Percentiles rank a stretch among this genome's conserved stretches.
Conservation (phyloP, 1,284 basidiomycete genomes). For the Trametes hirsuta region DNA sequence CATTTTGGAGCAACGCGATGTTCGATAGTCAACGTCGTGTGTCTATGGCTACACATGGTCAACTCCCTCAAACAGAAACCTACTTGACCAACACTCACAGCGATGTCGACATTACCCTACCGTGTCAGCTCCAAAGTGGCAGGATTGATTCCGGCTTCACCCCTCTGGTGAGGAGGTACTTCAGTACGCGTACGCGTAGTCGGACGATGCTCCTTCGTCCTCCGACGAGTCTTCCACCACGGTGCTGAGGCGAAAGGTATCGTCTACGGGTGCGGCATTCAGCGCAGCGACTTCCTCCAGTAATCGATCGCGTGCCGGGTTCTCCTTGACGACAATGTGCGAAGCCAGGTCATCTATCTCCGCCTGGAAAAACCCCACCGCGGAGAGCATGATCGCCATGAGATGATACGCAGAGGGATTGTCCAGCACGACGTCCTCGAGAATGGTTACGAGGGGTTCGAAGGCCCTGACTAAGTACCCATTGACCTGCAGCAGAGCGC, state of each 20-base stretch:
- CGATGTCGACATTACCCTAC: no score
- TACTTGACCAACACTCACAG: no score
- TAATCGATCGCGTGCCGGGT: slow-evolving; percentile 19
- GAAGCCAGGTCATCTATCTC: slow-evolving; percentile 24
- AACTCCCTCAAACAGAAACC: no score
- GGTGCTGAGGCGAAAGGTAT: neutral
- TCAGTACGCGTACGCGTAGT: slow-evolving; percentile 18
- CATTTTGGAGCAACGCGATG: no score
- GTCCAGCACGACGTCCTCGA: slow-evolving; percentile 32
- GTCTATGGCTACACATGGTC: no score
- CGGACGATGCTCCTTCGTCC: slow-evolving; percentile 10
- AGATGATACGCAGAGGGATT: slow-evolving; percentile 27
- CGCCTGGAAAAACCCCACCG: slow-evolving; percentile 12
- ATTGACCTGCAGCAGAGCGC: neutral
- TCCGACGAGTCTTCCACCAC: slow-evolving; percentile 12
- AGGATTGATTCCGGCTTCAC: no score
- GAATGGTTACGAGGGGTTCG: slow-evolving; percentile 16
- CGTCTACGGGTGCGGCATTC: neutral
- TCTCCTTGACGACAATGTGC: slow-evolving; percentile 15
- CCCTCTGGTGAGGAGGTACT: no score
- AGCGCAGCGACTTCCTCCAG: slow-evolving; percentile 20
- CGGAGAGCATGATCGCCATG: slow-evolving; percentile 29
- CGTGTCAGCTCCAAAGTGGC: no score
- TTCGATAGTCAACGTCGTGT: no score
- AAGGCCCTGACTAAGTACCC: slow-evolving; percentile 16